phyloP scores from a whole-genome alignment of 169 alveolate genomes.

The Plasmodium fragile region DNA sequence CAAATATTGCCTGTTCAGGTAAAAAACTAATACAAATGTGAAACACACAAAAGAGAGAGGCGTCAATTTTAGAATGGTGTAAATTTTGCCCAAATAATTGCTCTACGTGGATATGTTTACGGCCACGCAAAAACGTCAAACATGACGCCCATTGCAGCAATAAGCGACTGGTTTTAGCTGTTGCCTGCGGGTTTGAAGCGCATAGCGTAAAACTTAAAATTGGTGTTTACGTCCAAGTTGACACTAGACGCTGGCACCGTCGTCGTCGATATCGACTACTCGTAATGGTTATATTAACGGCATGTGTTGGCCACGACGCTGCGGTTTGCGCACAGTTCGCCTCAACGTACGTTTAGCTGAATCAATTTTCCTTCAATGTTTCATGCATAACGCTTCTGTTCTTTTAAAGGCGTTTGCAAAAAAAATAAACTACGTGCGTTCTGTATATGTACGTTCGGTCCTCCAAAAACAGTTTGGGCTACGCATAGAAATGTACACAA shows the following conservation, averaged over 20 bases:
- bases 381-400: not conserved
- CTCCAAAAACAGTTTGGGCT: not conserved
- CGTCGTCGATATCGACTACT: not conserved
- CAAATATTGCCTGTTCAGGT: constrained; percentile 44
- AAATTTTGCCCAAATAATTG: not conserved
- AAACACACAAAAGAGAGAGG: not conserved
- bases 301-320: not conserved
- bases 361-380: not conserved
- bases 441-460: not conserved
- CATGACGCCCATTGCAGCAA: not conserved
- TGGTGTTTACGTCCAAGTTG: not conserved
- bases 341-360: not conserved
- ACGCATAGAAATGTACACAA: not conserved
- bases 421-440: not conserved
- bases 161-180: not conserved
- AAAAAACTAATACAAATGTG: not conserved
- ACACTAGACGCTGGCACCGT: not conserved
- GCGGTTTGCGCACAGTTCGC: not conserved
- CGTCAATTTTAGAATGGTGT: not conserved
- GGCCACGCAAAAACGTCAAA: not conserved
- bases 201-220: not conserved
- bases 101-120: not conserved
- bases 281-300: not conserved
- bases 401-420: not conserved
- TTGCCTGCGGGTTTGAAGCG: not conserved